Percentiles rank a stretch among this genome's conserved stretches.
Evolutionary conservation across 1,284 basidiomycete genomes (phyloP).

Genomic region (Heterobasidion annosum): DNA sequence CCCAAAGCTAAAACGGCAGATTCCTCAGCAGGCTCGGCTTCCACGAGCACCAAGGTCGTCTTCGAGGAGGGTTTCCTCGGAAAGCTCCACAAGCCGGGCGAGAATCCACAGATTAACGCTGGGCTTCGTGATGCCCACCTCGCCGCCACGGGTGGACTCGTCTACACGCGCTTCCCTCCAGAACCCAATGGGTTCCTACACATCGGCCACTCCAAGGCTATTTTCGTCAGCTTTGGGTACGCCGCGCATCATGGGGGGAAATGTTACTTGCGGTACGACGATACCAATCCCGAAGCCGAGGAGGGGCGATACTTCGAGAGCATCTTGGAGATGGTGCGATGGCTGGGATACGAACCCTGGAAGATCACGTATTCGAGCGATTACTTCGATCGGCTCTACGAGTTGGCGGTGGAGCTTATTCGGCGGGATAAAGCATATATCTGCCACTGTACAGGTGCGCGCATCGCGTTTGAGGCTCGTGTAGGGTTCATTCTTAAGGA

Average conservation of each 20-base stretch:
- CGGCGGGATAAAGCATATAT: conserved; percentile 91
- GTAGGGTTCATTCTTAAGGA: no score
- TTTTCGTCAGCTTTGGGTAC: conserved; percentile 97
- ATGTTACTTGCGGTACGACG: conserved; percentile 94
- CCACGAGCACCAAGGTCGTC: conserved; percentile 49
- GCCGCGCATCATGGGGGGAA: conserved; percentile 87
- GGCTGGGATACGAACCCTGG: conserved; percentile 98
- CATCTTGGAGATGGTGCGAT: conserved; percentile 91
- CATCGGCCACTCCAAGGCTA: conserved; percentile 97
- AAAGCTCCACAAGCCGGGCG: conserved; percentile 88
- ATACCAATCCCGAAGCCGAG: conserved; percentile 98
- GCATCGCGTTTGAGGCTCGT: no score
- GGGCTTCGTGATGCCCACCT: conserved; percentile 80
- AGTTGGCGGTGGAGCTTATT: conserved; percentile 88
- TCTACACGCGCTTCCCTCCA: conserved; percentile 96
- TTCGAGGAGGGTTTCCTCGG: conserved; percentile 97
- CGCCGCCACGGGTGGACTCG: conserved; percentile 71
- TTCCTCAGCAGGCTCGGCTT: conserved; percentile 25
- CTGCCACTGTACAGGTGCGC: conserved; percentile 88
- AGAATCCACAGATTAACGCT: conserved; percentile 82
- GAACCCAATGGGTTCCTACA: conserved; percentile 98
- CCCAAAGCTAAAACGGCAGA: conserved; percentile 20
- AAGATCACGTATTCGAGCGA: conserved; percentile 99
- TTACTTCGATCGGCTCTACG: conserved; percentile 87
- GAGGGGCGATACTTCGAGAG: conserved; percentile 95